Conservation (phyloP, 805 yeast genomes). For the Barnettozyma vustinii region DNA sequence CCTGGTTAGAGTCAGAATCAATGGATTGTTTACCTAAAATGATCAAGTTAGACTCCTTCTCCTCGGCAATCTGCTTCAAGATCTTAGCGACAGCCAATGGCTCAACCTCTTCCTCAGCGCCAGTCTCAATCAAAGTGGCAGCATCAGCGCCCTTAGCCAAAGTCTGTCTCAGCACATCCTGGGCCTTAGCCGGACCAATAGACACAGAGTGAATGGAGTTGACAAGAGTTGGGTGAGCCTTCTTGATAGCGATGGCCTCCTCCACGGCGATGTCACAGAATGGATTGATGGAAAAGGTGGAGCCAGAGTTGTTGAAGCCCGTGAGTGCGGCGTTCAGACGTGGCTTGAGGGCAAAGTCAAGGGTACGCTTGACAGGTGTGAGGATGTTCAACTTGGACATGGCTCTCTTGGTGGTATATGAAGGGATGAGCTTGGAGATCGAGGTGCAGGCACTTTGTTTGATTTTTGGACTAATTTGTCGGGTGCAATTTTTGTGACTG, state of each 20-base stretch:
- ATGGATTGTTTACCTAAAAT: constrained; percentile 95
- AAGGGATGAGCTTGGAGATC: neutral
- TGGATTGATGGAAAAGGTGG: constrained; percentile 90
- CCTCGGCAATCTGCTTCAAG: constrained; percentile 64
- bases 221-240: constrained; percentile 57
- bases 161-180: constrained; percentile 83
- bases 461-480: neutral
- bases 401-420: constrained; percentile 20
- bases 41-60: constrained; percentile 69
- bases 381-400: constrained; percentile 59
- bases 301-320: constrained; percentile 79
- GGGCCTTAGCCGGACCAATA: constrained; percentile 81
- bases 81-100: constrained; percentile 89
- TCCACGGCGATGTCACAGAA: constrained; percentile 98
- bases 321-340: constrained; percentile 81
- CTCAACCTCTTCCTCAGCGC: constrained; percentile 48
- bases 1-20: constrained; percentile 91
- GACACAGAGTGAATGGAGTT: constrained; percentile 87
- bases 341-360: constrained; percentile 91
- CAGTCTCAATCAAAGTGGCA: constrained; percentile 75
- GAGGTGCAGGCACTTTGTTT: neutral
- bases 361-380: constrained; percentile 93
- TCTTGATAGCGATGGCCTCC: constrained; percentile 80
- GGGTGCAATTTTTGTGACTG: constrained; percentile 1
- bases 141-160: constrained; percentile 93